These are phyloP conservation scores for Annona cherimola DNA, from an alignment of 164 flowering plant genomes.

Conservation along the genomic window DNA sequence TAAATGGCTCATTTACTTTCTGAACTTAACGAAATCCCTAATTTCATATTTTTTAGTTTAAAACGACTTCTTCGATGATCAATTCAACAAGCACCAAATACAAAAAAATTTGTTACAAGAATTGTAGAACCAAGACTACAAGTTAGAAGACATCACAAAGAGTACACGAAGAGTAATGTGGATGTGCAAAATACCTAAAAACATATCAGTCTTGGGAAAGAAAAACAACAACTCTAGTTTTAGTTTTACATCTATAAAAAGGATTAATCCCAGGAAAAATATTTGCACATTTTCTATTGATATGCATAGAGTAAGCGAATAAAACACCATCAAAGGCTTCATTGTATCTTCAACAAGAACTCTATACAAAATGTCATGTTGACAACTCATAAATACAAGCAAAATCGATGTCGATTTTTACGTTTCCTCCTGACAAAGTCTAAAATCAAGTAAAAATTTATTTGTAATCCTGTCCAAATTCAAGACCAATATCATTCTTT, in stretches of 20 bases:
- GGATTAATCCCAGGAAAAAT: conserved; percentile 61
- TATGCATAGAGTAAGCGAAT: conserved; percentile 51
- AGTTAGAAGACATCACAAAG: background rate
- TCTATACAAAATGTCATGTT: background rate
- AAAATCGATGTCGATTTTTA: background rate
- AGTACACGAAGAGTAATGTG: background rate
- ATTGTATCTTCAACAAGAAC: conserved; percentile 42
- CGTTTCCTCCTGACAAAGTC: background rate
- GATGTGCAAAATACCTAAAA: conserved; percentile 50
- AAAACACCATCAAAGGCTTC: conserved; percentile 77
- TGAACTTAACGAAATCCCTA: background rate
- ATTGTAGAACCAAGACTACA: background rate
- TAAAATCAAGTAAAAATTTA: background rate
- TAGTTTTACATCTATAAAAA: conserved; percentile 53
- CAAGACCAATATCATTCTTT: background rate
- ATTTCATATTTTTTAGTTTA: background rate
- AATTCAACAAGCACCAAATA: background rate
- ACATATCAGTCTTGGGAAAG: conserved; percentile 70
- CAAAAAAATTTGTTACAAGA: background rate
- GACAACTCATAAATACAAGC: background rate
- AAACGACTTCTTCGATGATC: background rate
- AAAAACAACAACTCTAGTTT: conserved; percentile 56
- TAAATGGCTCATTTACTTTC: background rate
- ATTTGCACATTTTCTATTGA: conserved; percentile 31
- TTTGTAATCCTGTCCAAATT: background rate